Evolutionary conservation across 176 grass and related monocot genomes (phyloP).

Genomic region (Zoysia pacifica): DNA sequence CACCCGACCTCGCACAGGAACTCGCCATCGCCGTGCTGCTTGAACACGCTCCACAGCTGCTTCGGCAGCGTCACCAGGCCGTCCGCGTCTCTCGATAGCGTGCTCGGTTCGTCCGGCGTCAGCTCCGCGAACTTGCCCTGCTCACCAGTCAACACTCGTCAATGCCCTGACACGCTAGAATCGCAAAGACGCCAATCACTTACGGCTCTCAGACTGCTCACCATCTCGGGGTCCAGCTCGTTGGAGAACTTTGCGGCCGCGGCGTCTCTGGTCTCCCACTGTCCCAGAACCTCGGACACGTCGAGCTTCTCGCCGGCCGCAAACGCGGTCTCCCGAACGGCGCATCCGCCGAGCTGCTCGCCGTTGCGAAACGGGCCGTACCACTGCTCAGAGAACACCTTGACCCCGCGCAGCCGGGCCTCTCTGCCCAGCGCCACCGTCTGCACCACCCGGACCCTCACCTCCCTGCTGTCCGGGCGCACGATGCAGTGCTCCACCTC

Average conservation of each 20-base stretch:
- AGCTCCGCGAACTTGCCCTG: slow-evolving; percentile 64
- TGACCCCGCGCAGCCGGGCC: slow-evolving; percentile 53
- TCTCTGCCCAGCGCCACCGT: slow-evolving; percentile 51
- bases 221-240: slow-evolving; percentile 44
- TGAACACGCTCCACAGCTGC: slow-evolving; percentile 72
- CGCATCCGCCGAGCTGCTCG: slow-evolving; percentile 80
- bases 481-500: slow-evolving; percentile 90
- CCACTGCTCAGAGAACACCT: slow-evolving; percentile 88
- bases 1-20: slow-evolving; percentile 78
- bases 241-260: slow-evolving; percentile 48
- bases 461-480: slow-evolving; percentile 48
- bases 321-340: slow-evolving; percentile 66
- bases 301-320: slow-evolving; percentile 60
- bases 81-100: slow-evolving; percentile 40
- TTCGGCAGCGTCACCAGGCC: slow-evolving; percentile 67
- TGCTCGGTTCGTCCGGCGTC: slow-evolving; percentile 35
- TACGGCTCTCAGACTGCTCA: background rate
- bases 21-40: slow-evolving; percentile 41
- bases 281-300: slow-evolving; percentile 46
- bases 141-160: background rate
- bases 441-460: slow-evolving; percentile 58
- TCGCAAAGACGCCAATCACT: background rate
- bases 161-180: background rate
- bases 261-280: slow-evolving; percentile 47
- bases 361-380: slow-evolving; percentile 85